Evolutionary conservation across 2,329 filamentous ascomycete genomes (phyloP).

Genomic region (Mollisia scopiformis): DNA sequence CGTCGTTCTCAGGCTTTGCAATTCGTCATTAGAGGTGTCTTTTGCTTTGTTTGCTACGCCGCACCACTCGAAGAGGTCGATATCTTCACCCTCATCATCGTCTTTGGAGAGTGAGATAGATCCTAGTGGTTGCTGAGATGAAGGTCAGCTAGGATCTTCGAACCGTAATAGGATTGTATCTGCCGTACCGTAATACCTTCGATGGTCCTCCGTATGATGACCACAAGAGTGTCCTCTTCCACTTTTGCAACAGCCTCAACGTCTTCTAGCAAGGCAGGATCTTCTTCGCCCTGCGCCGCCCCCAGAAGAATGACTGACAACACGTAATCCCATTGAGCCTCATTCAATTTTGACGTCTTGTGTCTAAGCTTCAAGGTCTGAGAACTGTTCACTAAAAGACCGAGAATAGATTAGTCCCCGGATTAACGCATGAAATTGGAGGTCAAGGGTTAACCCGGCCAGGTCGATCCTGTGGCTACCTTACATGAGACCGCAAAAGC

Average conservation of each 20-base stretch:
- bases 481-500: conserved; percentile 34
- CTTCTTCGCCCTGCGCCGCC: conserved; percentile 42
- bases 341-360: conserved; percentile 55
- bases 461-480: conserved; percentile 28
- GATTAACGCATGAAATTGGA: conserved; percentile 34
- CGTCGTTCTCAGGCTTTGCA: conserved; percentile 42
- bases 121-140: conserved; percentile 67
- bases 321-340: conserved; percentile 69
- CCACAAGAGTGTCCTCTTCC: conserved; percentile 45
- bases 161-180: conserved; percentile 3
- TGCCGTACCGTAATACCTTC: conserved; percentile 67
- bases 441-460: conserved; percentile 22
- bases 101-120: conserved; percentile 59
- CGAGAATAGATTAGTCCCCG: conserved; percentile 28
- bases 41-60: conserved; percentile 52
- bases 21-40: conserved; percentile 13
- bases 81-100: conserved; percentile 59
- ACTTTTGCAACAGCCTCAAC: conserved; percentile 66
- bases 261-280: conserved; percentile 58
- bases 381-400: conserved; percentile 56
- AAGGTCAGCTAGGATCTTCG: conserved; percentile 14
- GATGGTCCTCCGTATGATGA: conserved; percentile 67
- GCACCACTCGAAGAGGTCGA: conserved; percentile 74
- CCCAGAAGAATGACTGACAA: conserved; percentile 59
- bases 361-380: conserved; percentile 54